These are phyloP conservation scores for Rhazya stricta DNA, from an alignment of 257 asterid genomes.

Conservation along the genomic window DNA sequence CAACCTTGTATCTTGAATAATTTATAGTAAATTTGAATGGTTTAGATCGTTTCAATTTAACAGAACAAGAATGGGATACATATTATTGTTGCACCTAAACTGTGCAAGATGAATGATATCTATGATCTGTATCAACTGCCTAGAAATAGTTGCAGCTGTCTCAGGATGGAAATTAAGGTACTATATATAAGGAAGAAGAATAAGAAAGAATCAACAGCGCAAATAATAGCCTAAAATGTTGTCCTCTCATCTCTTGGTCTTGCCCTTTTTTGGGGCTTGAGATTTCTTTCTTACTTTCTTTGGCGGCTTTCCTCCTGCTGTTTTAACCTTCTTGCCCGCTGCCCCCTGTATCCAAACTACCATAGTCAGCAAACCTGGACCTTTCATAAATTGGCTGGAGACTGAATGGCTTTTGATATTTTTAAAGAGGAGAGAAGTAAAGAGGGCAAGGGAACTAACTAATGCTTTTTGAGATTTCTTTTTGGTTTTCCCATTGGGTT, in stretches of 20 bases:
- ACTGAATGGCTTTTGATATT: background rate
- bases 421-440: background rate
- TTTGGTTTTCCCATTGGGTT: constrained; percentile 49
- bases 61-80: background rate
- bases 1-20: background rate
- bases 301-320: constrained; percentile 54
- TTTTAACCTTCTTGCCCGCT: constrained; percentile 56
- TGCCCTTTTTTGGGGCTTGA: constrained; percentile 55
- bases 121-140: background rate
- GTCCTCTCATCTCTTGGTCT: constrained; percentile 58
- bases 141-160: too few species aligned
- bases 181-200: background rate
- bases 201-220: background rate
- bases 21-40: background rate
- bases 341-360: constrained; percentile 41
- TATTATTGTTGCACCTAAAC: constrained; percentile 1
- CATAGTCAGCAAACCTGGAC: constrained; percentile 16
- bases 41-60: background rate
- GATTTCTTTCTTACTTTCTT: constrained; percentile 76
- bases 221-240: background rate
- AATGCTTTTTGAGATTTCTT: constrained; percentile 49
- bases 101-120: background rate
- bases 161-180: background rate
- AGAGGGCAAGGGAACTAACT: constrained; percentile 31
- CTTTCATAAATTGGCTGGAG: constrained; percentile 11